Evolutionary conservation across 2,329 filamentous ascomycete genomes (phyloP).

Genomic region (Aspergillus neotritici): DNA sequence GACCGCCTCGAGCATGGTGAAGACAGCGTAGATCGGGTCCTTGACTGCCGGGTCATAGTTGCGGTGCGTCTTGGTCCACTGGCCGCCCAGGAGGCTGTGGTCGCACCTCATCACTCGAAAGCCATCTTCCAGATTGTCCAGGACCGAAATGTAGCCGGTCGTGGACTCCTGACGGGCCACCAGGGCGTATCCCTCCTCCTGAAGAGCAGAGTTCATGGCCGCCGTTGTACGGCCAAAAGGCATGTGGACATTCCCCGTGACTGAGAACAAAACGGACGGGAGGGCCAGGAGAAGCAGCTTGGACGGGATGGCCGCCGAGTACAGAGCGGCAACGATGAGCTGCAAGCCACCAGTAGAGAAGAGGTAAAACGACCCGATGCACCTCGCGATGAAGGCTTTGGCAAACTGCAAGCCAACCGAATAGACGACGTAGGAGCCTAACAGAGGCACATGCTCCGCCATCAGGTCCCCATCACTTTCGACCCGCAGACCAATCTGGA

Average conservation of each 20-base stretch:
- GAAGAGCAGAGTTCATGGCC: slow-evolving; percentile 61
- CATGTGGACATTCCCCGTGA: slow-evolving; percentile 68
- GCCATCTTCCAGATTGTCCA: slow-evolving; percentile 65
- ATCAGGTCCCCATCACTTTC: slow-evolving; percentile 52
- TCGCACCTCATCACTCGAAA: slow-evolving; percentile 87
- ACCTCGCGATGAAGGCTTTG: slow-evolving; percentile 38
- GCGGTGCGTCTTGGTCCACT: slow-evolving; percentile 62
- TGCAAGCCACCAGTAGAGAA: slow-evolving; percentile 70
- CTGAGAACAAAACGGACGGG: slow-evolving; percentile 61
- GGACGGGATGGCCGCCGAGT: slow-evolving; percentile 63
- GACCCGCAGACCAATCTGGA: slow-evolving; percentile 56
- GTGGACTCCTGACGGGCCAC: slow-evolving; percentile 77
- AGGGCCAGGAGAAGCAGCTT: slow-evolving; percentile 61
- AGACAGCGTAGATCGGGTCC: slow-evolving; percentile 94
- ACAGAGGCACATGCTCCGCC: slow-evolving; percentile 59
- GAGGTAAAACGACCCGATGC: slow-evolving; percentile 58
- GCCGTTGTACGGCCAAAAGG: slow-evolving; percentile 55
- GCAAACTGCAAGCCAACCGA: slow-evolving; percentile 43
- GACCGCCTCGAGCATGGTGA: slow-evolving; percentile 89
- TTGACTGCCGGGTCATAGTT: slow-evolving; percentile 54
- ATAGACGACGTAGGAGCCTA: slow-evolving; percentile 62
- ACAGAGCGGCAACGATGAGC: slow-evolving; percentile 59
- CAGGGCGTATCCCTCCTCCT: slow-evolving; percentile 63
- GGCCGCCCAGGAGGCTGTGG: slow-evolving; percentile 86
- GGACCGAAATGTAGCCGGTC: slow-evolving; percentile 87